These are phyloP conservation scores for Fragilariopsis cylindrus DNA, from an alignment of 108 stramenopile genomes.

Conservation along the genomic window DNA sequence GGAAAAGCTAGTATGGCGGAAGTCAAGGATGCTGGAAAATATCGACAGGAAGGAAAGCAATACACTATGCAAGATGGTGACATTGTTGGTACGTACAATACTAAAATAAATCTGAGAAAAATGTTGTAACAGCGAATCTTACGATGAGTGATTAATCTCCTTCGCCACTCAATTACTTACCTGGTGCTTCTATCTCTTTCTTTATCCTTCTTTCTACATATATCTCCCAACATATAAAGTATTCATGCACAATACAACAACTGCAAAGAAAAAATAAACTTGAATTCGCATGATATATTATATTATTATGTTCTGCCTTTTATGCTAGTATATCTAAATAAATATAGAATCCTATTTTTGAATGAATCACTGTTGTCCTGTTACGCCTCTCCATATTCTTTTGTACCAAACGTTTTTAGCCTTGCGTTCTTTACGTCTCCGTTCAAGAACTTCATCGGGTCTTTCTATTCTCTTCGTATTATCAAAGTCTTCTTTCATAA, in stretches of 20 bases:
- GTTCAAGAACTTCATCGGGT: slow-evolving; percentile 84
- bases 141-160: not conserved
- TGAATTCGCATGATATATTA: not conserved
- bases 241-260: slow-evolving; percentile 87
- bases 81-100: slow-evolving; percentile 49
- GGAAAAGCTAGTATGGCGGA: slow-evolving; percentile 93
- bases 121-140: too few relatives aligned
- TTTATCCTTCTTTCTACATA: not conserved
- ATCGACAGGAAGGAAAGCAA: slow-evolving; percentile 95
- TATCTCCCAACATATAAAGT: slow-evolving; percentile 22
- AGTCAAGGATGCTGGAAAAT: slow-evolving; percentile 98
- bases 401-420: slow-evolving; percentile 78
- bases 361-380: not conserved
- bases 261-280: slow-evolving; percentile 84
- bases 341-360: not conserved
- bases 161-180: not conserved
- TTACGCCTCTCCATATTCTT: slow-evolving; percentile 38
- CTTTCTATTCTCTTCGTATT: slow-evolving; percentile 89
- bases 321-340: too few relatives aligned
- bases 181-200: not conserved
- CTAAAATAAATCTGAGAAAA: not conserved
- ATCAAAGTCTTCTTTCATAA: slow-evolving; percentile 73
- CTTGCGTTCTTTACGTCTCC: slow-evolving; percentile 77
- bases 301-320: too few relatives aligned
- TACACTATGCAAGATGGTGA: slow-evolving; percentile 95